A percentile compares a stretch with the other conserved stretches of the same genome.
phyloP scores from a whole-genome alignment of 2,329 filamentous ascomycete species.

The Fusarium hainanense region DNA sequence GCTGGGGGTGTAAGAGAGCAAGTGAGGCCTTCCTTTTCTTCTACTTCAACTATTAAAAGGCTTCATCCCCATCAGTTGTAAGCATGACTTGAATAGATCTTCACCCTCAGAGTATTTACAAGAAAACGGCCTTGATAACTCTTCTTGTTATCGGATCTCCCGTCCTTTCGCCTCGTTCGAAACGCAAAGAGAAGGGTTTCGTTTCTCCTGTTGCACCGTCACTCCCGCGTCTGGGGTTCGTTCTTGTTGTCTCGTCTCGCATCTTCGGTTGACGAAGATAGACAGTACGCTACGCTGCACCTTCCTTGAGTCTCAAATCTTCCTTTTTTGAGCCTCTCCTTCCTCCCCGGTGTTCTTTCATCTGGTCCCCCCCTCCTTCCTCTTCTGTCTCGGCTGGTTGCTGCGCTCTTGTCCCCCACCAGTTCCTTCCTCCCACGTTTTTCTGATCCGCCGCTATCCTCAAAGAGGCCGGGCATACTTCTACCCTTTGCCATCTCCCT shows the following conservation, averaged over 20 bases:
- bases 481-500: conserved; percentile 15
- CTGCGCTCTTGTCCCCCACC: conserved; percentile 36
- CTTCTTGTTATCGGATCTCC: conserved; percentile 13
- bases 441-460: conserved; percentile 20
- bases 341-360: not conserved
- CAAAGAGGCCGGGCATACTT: conserved; percentile 16
- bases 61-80: not conserved
- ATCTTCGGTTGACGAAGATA: conserved; percentile 35
- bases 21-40: conserved; percentile 18
- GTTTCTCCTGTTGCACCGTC: conserved; percentile 39
- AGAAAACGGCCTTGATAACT: conserved; percentile 2
- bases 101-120: not conserved
- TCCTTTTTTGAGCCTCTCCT: conserved; percentile 19
- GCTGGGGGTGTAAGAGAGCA: conserved; percentile 5
- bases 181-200: conserved; percentile 32
- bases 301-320: not conserved
- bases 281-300: conserved; percentile 5
- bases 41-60: conserved; percentile 34
- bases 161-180: conserved; percentile 31
- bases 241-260: conserved; percentile 42
- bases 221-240: conserved; percentile 39
- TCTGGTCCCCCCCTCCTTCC: conserved; percentile 2
- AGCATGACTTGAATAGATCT: not conserved
- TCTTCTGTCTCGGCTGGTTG: conserved; percentile 38
- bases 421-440: conserved; percentile 40